Base-by-base conservation (phyloP, 2,329 filamentous ascomycete species). In the Aspergillus brasiliensis region DNA sequence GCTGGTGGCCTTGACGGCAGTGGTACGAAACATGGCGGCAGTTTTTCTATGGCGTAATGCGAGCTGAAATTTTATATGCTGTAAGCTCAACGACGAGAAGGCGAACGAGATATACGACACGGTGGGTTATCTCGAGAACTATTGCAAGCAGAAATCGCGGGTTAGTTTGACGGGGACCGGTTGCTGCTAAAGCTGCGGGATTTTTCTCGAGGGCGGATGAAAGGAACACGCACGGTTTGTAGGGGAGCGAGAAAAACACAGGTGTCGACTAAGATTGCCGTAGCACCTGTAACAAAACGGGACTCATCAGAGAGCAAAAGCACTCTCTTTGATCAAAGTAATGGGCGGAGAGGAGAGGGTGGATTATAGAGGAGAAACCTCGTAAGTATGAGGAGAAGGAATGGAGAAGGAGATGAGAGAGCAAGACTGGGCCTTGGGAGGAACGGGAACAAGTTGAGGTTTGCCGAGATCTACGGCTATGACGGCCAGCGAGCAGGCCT, bases 191-290 rank as follows among this genome's bases (percentile, higher is more conserved):
- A 61, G 56, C 58, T 59, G 62, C 60, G 56, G 60, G 61, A 63
- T 60, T 63, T 59, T 59, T 62, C 58, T 34, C 11, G 11, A 55
- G 46, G 46, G 57, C 64, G 64, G 64, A 59, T 59, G 57, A 66
- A 66, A 48, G 63, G 65, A 69, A 69, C 66, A 69, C 65, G 55
- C 57, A 46, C 53, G 51, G 54, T 49, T 48, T 57, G 31, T 27
- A 60, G 60, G 57, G 61, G 60, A 54, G 53, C 37, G 57, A 61
- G 57, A 58, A 61, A 61, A 68, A 66, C 66, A 67, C 73, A 76
- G 74, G 74, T 75, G 72, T 75, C 72, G 73, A 76, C 73, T 74
- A 74, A 60, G 65, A 68, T 69, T 75, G 73, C 73, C 73, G 73
- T 75, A 75, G 67, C 73, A 76, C 73, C 73, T 76, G 73, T 67